Evolutionary conservation across 2,329 filamentous ascomycete species (phyloP), one percentile per base, ranked within the genome.

Genomic region (Aspergillus hiratsukae): DNA sequence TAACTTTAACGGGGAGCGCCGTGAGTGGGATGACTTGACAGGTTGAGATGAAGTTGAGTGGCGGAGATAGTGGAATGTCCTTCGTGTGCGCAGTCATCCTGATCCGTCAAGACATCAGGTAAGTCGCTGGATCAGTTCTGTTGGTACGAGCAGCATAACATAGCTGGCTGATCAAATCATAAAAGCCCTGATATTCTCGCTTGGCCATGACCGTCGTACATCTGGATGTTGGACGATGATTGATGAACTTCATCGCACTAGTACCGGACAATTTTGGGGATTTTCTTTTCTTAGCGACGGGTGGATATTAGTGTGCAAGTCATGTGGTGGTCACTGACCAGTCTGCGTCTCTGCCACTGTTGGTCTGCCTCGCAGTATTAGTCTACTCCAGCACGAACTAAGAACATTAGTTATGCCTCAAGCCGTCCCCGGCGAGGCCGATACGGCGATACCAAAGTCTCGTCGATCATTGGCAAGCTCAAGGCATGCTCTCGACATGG

Each of bases 261-360:
- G 41, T 23, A 45, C 21, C 60, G 62, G 62, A 58, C 50, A 59
- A 46, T 55, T 63, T 62, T 52, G 48, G 48, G 45, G 10, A 19
- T 51, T 21, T 25, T 40, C 31, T 31, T 49, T 54, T 57, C 49
- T 52, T 56, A 51, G 49, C 49, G n/a, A 23, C n/a, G 31, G 45
- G 49, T 51, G 21, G 43, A 41, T 8, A 46, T 43, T 55, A 58
- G 58, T 61, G 53, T 57, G 52, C 53, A 57, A 45, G 61, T 65
- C 63, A 65, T 56, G 55, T 64, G 62, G 57, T 62, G 58, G 56
- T 62, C 64, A 66, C 56, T 62, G 63, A 63, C 41, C 41, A 45
- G 41, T 45, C 19, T 45, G 41, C 41, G 10, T 37, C 41, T 45
- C 41, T 45, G 41, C 41, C n/a, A 23, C 41, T 45, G 41, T 45